Conservation (phyloP, 176 grass and related monocot species). For the Oryza glaberrima region DNA sequence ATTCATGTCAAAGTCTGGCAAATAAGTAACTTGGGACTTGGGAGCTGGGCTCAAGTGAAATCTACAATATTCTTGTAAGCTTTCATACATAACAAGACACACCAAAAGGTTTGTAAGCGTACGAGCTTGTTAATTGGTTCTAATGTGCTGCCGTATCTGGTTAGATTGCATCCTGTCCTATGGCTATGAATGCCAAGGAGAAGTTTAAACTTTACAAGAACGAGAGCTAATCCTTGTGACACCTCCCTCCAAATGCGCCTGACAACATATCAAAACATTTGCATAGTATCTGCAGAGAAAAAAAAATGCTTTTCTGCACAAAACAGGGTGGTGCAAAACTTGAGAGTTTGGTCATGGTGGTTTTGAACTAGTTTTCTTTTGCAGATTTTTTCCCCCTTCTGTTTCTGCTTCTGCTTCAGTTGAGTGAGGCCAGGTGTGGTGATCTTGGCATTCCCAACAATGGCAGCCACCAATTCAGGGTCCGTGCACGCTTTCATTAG, state of each 20-base stretch:
- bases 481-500: slow-evolving; percentile 95
- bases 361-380: slow-evolving; percentile 48
- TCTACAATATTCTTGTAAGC: background rate
- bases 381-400: slow-evolving; percentile 62
- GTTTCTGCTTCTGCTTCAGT: slow-evolving; percentile 86
- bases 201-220: slow-evolving; percentile 19
- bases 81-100: background rate
- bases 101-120: background rate
- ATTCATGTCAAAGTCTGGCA: background rate
- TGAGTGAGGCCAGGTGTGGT: slow-evolving; percentile 85
- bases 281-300: background rate
- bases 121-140: background rate
- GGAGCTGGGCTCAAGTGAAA: background rate
- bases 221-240: background rate
- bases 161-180: background rate
- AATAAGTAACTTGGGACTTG: background rate
- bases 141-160: background rate
- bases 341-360: background rate
- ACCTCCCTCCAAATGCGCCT: background rate
- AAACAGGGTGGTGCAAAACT: slow-evolving; percentile 16
- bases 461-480: slow-evolving; percentile 86
- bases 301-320: background rate
- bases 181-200: slow-evolving; percentile 7
- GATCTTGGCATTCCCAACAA: slow-evolving; percentile 85
- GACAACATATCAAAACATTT: slow-evolving; percentile 6